phyloP scores from a whole-genome alignment of 208 protist genomes.

The Trypanosoma brucei region DNA sequence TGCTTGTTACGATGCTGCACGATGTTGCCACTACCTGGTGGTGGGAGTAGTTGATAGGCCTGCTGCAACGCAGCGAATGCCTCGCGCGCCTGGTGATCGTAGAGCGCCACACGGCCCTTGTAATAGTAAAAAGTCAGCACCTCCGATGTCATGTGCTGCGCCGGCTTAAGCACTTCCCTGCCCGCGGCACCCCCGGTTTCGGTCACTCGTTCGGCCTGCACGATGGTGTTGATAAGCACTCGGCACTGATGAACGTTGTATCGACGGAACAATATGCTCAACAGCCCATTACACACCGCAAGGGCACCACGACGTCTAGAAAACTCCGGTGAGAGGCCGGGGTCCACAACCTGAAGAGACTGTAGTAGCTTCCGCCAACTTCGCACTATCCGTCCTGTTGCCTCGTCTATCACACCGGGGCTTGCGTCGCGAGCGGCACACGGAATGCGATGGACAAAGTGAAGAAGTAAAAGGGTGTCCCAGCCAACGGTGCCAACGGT shows the following conservation, averaged over 20 bases:
- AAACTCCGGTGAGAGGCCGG: conserved; percentile 52
- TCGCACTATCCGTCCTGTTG: conserved; percentile 61
- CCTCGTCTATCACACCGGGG: conserved; percentile 56
- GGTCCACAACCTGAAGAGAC: conserved; percentile 65
- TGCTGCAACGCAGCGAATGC: conserved; percentile 42
- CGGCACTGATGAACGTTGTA: conserved; percentile 83
- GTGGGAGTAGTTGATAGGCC: conserved; percentile 67
- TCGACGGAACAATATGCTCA: conserved; percentile 69
- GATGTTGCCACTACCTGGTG: conserved; percentile 42
- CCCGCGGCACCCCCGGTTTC: conserved; percentile 27
- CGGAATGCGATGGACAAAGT: conserved; percentile 76
- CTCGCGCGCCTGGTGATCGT: conserved; percentile 50
- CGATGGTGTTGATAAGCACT: conserved; percentile 54
- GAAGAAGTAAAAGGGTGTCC: conserved; percentile 78
- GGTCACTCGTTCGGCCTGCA: conserved; percentile 49
- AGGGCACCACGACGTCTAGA: conserved; percentile 78
- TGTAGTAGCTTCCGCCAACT: conserved; percentile 78
- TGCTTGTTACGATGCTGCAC: conserved; percentile 73
- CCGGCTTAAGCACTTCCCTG: conserved; percentile 62
- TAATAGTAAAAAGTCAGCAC: conserved; percentile 80
- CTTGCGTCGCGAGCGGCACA: conserved; percentile 56
- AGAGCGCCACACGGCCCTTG: conserved; percentile 67
- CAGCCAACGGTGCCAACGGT: conserved; percentile 78
- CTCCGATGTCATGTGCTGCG: conserved; percentile 80
- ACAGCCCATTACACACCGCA: conserved; percentile 71